Conservation (phyloP, 2,329 filamentous ascomycete species). For the Claviceps sp. region DNA sequence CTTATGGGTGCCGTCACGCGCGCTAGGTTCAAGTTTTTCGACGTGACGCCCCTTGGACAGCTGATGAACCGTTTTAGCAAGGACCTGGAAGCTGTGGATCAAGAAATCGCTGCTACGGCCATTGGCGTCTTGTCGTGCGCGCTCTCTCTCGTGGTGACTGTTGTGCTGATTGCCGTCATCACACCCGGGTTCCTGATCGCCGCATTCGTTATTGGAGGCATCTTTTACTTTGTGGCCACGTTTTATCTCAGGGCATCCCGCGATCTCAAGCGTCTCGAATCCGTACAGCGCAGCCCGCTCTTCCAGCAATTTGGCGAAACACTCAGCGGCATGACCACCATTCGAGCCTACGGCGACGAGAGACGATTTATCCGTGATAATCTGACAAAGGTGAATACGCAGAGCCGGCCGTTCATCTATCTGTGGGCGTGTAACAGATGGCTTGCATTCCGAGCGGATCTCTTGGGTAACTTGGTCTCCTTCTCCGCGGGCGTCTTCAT, state of each 20-base stretch:
- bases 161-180: conserved; percentile 74
- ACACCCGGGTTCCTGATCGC: conserved; percentile 86
- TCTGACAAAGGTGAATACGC: conserved; percentile 72
- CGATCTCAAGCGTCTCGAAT: conserved; percentile 89
- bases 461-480: conserved; percentile 78
- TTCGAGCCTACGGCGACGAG: conserved; percentile 91
- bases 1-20: conserved; percentile 70
- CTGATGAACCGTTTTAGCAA: conserved; percentile 99
- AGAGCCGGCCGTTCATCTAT: conserved; percentile 88
- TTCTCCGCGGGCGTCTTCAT: conserved; percentile 93
- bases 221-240: conserved; percentile 72
- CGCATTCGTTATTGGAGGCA: conserved; percentile 65
- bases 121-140: conserved; percentile 59
- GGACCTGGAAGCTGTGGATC: conserved; percentile 86
- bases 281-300: conserved; percentile 81
- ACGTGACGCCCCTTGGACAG: conserved; percentile 87
- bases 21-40: conserved; percentile 95
- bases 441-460: conserved; percentile 84
- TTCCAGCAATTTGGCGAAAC: conserved; percentile 99
- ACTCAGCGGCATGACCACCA: conserved; percentile 85
- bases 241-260: conserved; percentile 91
- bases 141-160: conserved; percentile 64
- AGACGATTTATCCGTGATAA: conserved; percentile 90
- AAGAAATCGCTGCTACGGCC: conserved; percentile 87
- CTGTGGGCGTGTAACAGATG: conserved; percentile 95